These are phyloP conservation scores for Amphichorda felina DNA, from an alignment of 2,329 filamentous ascomycete species.

Conservation along the genomic window DNA sequence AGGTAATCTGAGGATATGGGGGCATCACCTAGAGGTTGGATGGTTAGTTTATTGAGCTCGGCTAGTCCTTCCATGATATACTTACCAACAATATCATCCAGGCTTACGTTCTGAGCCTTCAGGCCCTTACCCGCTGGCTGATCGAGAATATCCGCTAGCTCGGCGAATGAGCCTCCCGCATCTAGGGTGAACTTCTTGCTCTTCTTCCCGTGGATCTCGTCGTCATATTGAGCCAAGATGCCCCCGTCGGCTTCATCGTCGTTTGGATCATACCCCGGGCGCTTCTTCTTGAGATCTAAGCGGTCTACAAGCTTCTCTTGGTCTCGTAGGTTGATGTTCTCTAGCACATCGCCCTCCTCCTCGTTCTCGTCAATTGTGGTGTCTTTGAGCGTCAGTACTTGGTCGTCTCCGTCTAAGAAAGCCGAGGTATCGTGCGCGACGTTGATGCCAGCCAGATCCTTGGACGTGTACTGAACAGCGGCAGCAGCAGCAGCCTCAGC, in stretches of 20 bases:
- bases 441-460: conserved; percentile 80
- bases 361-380: conserved; percentile 73
- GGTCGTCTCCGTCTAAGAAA: conserved; percentile 74
- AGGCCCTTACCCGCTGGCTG: conserved; percentile 41
- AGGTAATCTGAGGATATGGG: conserved; percentile 68
- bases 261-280: conserved; percentile 77
- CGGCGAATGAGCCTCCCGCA: conserved; percentile 56
- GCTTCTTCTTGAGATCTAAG: conserved; percentile 81
- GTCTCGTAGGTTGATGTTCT: conserved; percentile 62
- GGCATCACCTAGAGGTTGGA: conserved; percentile 11
- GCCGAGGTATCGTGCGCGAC: conserved; percentile 78
- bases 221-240: conserved; percentile 86
- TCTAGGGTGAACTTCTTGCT: conserved; percentile 80
- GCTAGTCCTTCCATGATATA: too few relatives aligned
- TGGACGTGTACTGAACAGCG: conserved; percentile 62
- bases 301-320: conserved; percentile 63
- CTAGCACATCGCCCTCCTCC: conserved; percentile 82
- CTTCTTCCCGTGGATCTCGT: conserved; percentile 76
- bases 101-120: conserved; percentile 59
- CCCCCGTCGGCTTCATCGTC: conserved; percentile 50
- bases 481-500: conserved; percentile 56
- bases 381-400: conserved; percentile 92
- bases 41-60: not conserved
- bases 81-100: conserved; percentile 62
- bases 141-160: conserved; percentile 44